These are phyloP conservation scores for Escallonia herrerae DNA, from an alignment of 129 eudicot species.

Conservation along the genomic window DNA sequence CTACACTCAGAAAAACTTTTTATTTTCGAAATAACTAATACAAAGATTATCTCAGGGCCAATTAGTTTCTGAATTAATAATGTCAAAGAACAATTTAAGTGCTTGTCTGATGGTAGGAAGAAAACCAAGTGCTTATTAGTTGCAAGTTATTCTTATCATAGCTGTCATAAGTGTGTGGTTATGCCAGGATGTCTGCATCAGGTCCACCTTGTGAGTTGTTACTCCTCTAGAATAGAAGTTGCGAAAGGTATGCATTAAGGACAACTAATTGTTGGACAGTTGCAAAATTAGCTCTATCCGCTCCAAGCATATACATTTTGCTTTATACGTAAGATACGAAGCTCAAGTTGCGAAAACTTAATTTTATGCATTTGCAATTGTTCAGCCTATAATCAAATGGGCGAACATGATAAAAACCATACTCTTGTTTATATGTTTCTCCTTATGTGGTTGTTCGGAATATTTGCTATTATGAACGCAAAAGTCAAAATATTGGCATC, in stretches of 20 bases:
- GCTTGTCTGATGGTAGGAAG: conserved; percentile 13
- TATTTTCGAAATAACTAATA: neutral
- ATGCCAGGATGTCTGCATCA: conserved; percentile 25
- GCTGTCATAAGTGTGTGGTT: conserved; percentile 40
- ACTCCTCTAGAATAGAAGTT: conserved; percentile 7
- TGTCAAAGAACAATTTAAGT: conserved; percentile 9
- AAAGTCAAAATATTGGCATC: too few species aligned
- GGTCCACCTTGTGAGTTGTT: conserved; percentile 34
- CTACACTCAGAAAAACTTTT: neutral
- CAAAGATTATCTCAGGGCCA: neutral
- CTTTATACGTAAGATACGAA: too few species aligned
- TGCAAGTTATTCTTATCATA: conserved; percentile 17
- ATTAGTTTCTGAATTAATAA: conserved; percentile 9
- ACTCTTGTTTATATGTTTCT: too few species aligned
- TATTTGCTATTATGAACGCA: too few species aligned
- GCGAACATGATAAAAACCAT: too few species aligned
- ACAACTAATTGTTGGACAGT: neutral
- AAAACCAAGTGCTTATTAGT: neutral
- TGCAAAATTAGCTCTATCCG: neutral
- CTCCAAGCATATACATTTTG: neutral
- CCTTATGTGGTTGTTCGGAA: too few species aligned
- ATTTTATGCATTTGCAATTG: too few species aligned
- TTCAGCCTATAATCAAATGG: too few species aligned
- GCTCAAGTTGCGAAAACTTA: too few species aligned
- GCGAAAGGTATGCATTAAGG: neutral